Evolutionary conservation across 1,284 basidiomycete species (phyloP), one percentile per base, ranked within the genome.

Genomic region (Ceratobasidium sp.): DNA sequence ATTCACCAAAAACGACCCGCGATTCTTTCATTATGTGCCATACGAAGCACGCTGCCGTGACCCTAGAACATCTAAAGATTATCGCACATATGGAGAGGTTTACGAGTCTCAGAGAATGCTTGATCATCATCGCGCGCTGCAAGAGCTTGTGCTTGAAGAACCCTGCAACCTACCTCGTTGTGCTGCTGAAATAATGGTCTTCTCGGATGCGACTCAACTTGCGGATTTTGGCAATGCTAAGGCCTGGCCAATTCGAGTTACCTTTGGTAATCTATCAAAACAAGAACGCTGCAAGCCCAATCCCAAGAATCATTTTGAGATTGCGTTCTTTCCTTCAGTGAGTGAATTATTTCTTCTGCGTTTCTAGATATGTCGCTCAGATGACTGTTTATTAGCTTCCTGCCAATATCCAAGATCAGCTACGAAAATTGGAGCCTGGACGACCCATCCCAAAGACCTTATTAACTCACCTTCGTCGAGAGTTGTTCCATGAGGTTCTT

Each of bases 141-240:
- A 69, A 35, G 26, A 56, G 3, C 33, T 69, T 26, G 8, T n/a
- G 20, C 35, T 69, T 1, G 79, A 81, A 31, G 78, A 79, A 3
- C 80, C 78, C 1, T 81, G 80, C 60, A 63, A 78, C 0, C 80
- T 82, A 0, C 82, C 83, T 56, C 42, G 66, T 0, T 77, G 80
- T 2, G 78, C 85, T 17, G 80, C 79, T 1, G 78, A 76, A 0
- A 63, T 85, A 3, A 83, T 84, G 81, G 51, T 85, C 8, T 84
- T 81, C 78, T 86, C 84, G 0, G 84, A 86, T 76, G 79, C 81
- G 1, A 85, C 82, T 0, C 83, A 83, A 33, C 80, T 85, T 5
- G 78, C 84, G 20, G 78, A 79, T 31, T 85, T 85, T 79, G 82
- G 84, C 0, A 79, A 23, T 17, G 81, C 81, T 0, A 81, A 80